phyloP scores from a whole-genome alignment of 1,284 basidiomycete genomes.

The Lignosus rhinocerotis region DNA sequence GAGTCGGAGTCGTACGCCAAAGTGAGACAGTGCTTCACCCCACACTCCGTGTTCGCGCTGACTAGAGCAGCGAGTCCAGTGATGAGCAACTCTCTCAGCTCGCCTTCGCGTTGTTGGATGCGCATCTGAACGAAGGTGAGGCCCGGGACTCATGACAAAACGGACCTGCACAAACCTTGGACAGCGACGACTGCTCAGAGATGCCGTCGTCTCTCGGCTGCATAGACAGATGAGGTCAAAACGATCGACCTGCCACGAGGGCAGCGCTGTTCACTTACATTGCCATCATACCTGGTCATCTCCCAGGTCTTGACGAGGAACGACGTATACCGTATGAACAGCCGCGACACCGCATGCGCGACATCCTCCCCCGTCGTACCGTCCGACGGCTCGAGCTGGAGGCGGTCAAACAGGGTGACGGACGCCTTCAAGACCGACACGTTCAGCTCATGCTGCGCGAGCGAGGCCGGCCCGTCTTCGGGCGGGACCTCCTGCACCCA shows the following conservation, averaged over 20 bases:
- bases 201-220: conserved; percentile 47
- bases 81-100: conserved; percentile 72
- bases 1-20: conserved; percentile 80
- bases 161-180: conserved; percentile 41
- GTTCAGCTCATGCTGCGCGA: conserved; percentile 61
- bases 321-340: conserved; percentile 77
- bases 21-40: conserved; percentile 85
- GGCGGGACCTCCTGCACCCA: conserved; percentile 62
- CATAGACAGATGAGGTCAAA: neutral
- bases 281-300: conserved; percentile 45
- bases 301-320: conserved; percentile 66
- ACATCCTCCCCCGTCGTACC: conserved; percentile 60
- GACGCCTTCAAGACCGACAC: conserved; percentile 69
- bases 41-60: conserved; percentile 84
- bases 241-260: neutral
- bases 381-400: conserved; percentile 69
- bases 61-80: conserved; percentile 81
- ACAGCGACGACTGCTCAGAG: conserved; percentile 53
- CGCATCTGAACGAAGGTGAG: conserved; percentile 32
- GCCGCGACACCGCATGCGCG: conserved; percentile 68
- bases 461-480: conserved; percentile 6
- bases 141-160: neutral
- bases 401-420: conserved; percentile 75
- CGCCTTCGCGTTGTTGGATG: conserved; percentile 53
- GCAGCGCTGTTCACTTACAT: conserved; percentile 33